Evolutionary conservation across 139 green algal genomes (phyloP).

Genomic region (Closterium sp.): DNA sequence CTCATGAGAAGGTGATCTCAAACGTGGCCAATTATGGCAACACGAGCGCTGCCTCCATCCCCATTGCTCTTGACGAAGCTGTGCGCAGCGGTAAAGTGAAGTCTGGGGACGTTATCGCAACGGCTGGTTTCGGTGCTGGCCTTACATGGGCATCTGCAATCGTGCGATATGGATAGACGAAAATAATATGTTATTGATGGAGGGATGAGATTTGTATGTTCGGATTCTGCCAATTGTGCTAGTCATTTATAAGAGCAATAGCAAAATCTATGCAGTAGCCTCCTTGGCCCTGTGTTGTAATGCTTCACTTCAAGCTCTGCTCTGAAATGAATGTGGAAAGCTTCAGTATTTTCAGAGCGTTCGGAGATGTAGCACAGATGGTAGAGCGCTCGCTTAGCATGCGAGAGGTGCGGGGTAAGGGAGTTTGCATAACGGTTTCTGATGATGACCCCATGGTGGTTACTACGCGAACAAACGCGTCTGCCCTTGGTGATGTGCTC

Average conservation of each 20-base stretch:
- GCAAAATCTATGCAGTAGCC: no score
- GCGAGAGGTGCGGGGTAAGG: neutral
- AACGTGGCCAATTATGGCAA: conserved; percentile 95
- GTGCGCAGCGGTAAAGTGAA: conserved; percentile 77
- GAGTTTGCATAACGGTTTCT: no score
- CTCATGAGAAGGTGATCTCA: conserved; percentile 68
- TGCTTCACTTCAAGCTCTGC: no score
- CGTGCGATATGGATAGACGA: conserved; percentile 75
- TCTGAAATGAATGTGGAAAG: no score
- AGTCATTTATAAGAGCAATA: neutral
- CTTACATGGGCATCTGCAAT: conserved; percentile 91
- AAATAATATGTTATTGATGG: neutral
- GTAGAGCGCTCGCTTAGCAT: neutral
- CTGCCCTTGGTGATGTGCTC: no score
- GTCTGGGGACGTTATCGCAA: conserved; percentile 70
- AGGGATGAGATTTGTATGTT: neutral
- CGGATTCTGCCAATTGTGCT: neutral
- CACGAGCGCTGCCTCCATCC: conserved; percentile 93
- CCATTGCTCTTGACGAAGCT: conserved; percentile 90
- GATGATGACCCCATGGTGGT: no score
- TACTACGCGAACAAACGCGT: no score
- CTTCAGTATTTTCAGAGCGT: no score
- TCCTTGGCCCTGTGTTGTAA: no score
- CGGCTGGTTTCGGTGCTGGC: conserved; percentile 94
- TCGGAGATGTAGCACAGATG: neutral